A percentile compares a stretch with the other conserved stretches of the same genome.
Evolutionary conservation across 331 rosid genomes (phyloP).

Genomic region (Cydonia oblonga): DNA sequence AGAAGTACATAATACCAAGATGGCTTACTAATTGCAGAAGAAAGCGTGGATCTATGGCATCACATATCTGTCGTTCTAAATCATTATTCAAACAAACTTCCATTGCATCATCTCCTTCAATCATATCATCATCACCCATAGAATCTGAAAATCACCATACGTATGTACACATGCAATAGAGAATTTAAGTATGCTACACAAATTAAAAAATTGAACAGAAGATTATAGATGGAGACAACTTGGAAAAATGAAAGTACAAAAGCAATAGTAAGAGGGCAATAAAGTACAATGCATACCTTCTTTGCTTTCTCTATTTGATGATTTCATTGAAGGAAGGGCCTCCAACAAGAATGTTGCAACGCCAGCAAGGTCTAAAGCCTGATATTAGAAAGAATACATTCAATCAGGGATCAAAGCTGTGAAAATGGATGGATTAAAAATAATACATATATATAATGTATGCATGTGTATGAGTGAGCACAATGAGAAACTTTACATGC

Average conservation of each 20-base stretch:
- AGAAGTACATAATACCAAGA: slow-evolving; percentile 7
- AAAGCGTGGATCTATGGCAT: slow-evolving; percentile 69
- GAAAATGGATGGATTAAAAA: not conserved
- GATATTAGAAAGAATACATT: slow-evolving; percentile 1
- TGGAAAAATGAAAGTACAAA: not conserved
- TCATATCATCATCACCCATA: slow-evolving; percentile 53
- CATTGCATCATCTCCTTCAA: slow-evolving; percentile 44
- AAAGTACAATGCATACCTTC: slow-evolving; percentile 34
- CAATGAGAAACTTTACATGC: not conserved
- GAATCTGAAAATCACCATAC: slow-evolving; percentile 39
- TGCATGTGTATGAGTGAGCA: not conserved
- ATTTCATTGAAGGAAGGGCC: slow-evolving; percentile 59
- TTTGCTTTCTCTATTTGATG: slow-evolving; percentile 29
- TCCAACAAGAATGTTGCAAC: slow-evolving; percentile 67
- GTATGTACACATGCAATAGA: not conserved
- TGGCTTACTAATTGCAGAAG: slow-evolving; percentile 75
- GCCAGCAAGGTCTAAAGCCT: slow-evolving; percentile 87
- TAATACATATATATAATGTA: not conserved
- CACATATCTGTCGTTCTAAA: slow-evolving; percentile 69
- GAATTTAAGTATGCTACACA: not conserved
- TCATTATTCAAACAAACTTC: slow-evolving; percentile 50
- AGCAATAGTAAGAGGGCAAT: not conserved
- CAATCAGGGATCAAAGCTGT: not conserved
- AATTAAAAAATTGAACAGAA: not conserved
- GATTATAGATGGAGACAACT: not conserved